phyloP scores from a whole-genome alignment of 176 grass and related monocot species.

The Tillandsia leiboldiana region DNA sequence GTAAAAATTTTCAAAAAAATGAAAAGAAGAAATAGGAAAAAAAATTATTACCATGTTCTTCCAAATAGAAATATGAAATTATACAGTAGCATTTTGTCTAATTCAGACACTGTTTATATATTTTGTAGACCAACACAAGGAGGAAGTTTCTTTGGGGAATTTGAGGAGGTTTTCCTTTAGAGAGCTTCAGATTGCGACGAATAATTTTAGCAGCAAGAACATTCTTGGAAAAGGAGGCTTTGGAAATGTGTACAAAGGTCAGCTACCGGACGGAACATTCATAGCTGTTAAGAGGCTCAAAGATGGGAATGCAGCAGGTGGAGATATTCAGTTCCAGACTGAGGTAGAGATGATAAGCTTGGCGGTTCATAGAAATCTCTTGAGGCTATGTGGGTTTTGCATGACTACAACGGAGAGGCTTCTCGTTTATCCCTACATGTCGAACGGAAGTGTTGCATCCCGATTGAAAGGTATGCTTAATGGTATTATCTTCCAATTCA shows the following conservation, averaged over 20 bases:
- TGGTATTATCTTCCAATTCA: neutral
- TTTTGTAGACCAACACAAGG: conserved; percentile 50
- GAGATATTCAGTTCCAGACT: conserved; percentile 70
- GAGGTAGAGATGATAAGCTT: conserved; percentile 87
- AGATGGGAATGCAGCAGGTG: conserved; percentile 64
- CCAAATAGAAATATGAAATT: neutral
- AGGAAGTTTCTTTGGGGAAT: conserved; percentile 49
- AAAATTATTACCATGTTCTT: neutral
- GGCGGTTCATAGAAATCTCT: conserved; percentile 69
- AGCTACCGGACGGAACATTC: conserved; percentile 49
- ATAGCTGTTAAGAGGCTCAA: conserved; percentile 67
- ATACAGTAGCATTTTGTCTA: neutral
- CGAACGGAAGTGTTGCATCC: conserved; percentile 69
- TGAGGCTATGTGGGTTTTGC: conserved; percentile 67
- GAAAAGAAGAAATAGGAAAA: neutral
- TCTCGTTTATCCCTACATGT: conserved; percentile 84
- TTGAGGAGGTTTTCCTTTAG: conserved; percentile 65
- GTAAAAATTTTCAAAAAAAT: conserved; percentile 10
- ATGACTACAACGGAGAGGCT: conserved; percentile 66
- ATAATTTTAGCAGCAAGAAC: conserved; percentile 71
- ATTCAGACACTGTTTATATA: conserved; percentile 6
- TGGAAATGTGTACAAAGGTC: conserved; percentile 62
- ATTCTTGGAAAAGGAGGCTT: conserved; percentile 73
- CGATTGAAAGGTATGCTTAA: conserved; percentile 55
- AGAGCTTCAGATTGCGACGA: conserved; percentile 69